These are phyloP conservation scores for Xylaria curta DNA, from an alignment of 495 filamentous ascomycete species.

Conservation along the genomic window DNA sequence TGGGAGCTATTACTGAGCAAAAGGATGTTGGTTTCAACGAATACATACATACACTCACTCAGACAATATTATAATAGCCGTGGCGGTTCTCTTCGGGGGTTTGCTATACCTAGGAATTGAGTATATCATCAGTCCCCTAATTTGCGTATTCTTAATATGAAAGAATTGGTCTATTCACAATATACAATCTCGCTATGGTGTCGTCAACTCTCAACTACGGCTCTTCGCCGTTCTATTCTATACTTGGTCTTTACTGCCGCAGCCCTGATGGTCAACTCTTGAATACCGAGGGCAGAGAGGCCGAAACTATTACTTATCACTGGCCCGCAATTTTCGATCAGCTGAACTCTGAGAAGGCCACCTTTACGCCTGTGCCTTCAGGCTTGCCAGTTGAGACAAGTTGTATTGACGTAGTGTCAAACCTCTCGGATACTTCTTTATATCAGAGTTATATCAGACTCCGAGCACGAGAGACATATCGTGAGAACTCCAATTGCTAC, in stretches of 20 bases:
- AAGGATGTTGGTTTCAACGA: neutral
- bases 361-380: constrained; percentile 1
- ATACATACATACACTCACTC: constrained; percentile 10
- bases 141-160: neutral
- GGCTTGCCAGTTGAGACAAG: neutral
- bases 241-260: constrained; percentile 6
- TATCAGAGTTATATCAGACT: neutral
- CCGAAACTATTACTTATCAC: neutral
- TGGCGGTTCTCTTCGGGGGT: neutral
- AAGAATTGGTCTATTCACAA: neutral
- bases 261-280: constrained; percentile 7
- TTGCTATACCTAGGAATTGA: neutral
- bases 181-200: neutral
- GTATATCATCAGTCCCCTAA: neutral
- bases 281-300: constrained; percentile 8
- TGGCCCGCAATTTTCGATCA: constrained; percentile 8
- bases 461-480: constrained; percentile 15
- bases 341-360: neutral
- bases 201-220: constrained; percentile 12
- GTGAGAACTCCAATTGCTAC: constrained; percentile 6
- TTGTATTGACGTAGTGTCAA: neutral
- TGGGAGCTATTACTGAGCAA: neutral
- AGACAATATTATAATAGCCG: constrained; percentile 13
- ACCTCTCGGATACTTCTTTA: neutral
- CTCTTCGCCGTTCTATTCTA: constrained; percentile 13